Evolutionary conservation across 805 yeast species (phyloP), one percentile per base, ranked within the genome.

Genomic region (Candida namnaoensis): DNA sequence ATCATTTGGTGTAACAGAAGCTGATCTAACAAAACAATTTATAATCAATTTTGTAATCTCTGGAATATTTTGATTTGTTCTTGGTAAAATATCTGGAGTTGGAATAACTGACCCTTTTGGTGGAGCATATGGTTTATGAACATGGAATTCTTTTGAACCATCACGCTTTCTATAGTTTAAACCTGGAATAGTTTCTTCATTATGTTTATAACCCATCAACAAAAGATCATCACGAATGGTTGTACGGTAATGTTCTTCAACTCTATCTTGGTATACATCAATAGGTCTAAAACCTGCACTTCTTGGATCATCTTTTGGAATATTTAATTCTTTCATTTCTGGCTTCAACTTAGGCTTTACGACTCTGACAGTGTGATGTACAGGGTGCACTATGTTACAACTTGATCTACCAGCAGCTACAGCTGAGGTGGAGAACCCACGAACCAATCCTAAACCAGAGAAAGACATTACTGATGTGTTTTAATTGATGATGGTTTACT

Each of bases 281-380:
- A 68, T 69, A 12, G 98, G 98, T 52, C 68, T 76, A 68, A 68
- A 91, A 24, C 77, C 81, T 15, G 93, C 82, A 12, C 95, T 80
- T 56, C 84, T 75, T 46, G 88, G 77, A 61, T 88, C 95, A 53
- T 78, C 76, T 49, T 81, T 79, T 27, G 81, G 76, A 39, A 72
- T 64, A 47, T 83, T 74, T 44, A 86, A 63, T 34, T 78, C 84
- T 40, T 83, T 78, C 61, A 80, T 84, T 45, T 81, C 70, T 43
- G 91, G 88, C 33, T 90, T 82, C 39, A 91, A 72, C 41, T 76
- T 75, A 34, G 78, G 65, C 61, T 93, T 93, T 53, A 76, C 73
- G 56, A 87, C 78, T 49, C 76, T 78, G 36, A 91, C 85, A 45
- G 77, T 72, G 63, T 93, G 99, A 61, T 93, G 99, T 13, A 91